Evolutionary conservation across 352 stramenopile species (phyloP).

Genomic region (Phytophthora ohioensis): DNA sequence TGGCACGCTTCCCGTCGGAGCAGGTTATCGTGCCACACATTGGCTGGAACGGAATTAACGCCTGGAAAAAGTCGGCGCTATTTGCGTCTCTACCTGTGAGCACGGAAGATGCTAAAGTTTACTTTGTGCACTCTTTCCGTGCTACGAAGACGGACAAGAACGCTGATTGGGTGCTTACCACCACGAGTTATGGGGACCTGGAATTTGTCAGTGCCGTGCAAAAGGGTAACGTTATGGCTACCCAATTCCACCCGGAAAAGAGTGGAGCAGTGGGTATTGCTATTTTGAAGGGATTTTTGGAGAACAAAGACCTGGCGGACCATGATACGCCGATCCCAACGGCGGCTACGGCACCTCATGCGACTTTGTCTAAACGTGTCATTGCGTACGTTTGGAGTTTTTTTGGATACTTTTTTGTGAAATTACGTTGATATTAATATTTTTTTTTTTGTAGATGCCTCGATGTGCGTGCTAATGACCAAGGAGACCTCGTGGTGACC

Average conservation of each 20-base stretch:
- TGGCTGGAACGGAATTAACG: constrained; percentile 97
- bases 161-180: constrained; percentile 94
- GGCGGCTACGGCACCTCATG: constrained; percentile 47
- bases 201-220: constrained; percentile 96
- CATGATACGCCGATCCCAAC: constrained; percentile 58
- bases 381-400: constrained; percentile 81
- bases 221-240: constrained; percentile 96
- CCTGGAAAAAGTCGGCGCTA: constrained; percentile 87
- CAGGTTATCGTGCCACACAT: constrained; percentile 95
- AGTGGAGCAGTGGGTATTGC: constrained; percentile 93
- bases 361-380: constrained; percentile 94
- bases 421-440: constrained; percentile 20
- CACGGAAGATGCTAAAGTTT: constrained; percentile 76
- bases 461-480: constrained; percentile 97
- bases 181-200: constrained; percentile 94
- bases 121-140: constrained; percentile 99
- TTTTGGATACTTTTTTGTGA: not conserved
- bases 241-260: constrained; percentile 99
- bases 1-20: constrained; percentile 90
- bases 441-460: constrained; percentile 78
- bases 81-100: constrained; percentile 57
- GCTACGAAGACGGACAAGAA: constrained; percentile 80
- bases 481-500: constrained; percentile 97
- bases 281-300: constrained; percentile 94
- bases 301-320: constrained; percentile 63